These are phyloP conservation scores for Erythrobasidium hasegawianum DNA, from an alignment of 1,284 basidiomycete genomes.

Conservation along the genomic window DNA sequence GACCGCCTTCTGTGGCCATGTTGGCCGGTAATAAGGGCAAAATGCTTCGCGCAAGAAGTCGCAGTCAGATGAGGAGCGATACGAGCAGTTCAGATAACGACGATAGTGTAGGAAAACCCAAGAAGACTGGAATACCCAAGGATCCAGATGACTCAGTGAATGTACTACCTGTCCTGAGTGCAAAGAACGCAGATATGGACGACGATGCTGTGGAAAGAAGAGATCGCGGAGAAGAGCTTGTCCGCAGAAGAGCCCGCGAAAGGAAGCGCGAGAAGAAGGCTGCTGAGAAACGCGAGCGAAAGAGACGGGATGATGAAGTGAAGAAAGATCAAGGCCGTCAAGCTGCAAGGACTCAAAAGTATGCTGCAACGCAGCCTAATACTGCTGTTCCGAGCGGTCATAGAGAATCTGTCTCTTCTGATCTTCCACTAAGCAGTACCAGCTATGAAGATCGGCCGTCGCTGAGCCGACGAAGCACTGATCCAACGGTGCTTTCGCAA, in stretches of 20 bases:
- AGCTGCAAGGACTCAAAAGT: constrained; percentile 31
- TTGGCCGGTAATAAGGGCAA: background rate
- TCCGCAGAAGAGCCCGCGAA: constrained; percentile 55
- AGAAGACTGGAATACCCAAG: background rate
- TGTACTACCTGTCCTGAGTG: constrained; percentile 9
- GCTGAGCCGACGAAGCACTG: constrained; percentile 22
- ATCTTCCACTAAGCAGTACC: background rate
- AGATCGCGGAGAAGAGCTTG: constrained; percentile 57
- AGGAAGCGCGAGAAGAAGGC: constrained; percentile 42
- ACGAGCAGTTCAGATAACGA: constrained; percentile 2
- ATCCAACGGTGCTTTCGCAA: background rate
- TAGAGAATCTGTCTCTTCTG: constrained; percentile 26
- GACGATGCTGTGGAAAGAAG: constrained; percentile 54
- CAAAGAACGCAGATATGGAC: constrained; percentile 37
- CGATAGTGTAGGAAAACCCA: background rate
- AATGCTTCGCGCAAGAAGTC: background rate
- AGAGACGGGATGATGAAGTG: constrained; percentile 44
- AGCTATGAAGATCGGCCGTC: constrained; percentile 19
- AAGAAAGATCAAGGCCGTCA: constrained; percentile 47
- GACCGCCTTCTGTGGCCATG: background rate
- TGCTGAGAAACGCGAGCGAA: constrained; percentile 36
- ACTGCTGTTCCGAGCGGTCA: constrained; percentile 4
- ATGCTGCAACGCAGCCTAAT: constrained; percentile 7
- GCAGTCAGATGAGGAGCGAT: background rate
- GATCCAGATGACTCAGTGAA: constrained; percentile 20